Evolutionary conservation across 257 asterid species (phyloP), one percentile per base, ranked within the genome.

Genomic region (Solanum sejunctum): DNA sequence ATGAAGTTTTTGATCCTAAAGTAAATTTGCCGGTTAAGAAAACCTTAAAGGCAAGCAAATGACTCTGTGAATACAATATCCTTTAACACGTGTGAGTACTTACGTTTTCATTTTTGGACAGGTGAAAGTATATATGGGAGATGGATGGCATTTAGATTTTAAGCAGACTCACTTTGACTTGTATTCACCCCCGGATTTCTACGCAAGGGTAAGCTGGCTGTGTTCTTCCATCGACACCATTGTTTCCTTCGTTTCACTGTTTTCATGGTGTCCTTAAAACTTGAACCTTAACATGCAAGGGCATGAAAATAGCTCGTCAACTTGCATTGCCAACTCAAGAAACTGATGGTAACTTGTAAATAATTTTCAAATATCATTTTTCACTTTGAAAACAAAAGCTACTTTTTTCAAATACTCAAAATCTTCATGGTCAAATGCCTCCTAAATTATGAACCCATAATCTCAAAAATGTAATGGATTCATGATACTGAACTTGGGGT

Each of bases 111-210:
- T 51, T 72, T 13, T 55, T 70, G 80, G 69, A 85, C 88, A 95
- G 98, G 98, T 94, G 55, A 95, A 91, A 86, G 94, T 94, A 73
- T 95, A 95, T 90, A 91, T 89, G 94, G 98, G 98, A 64, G 98
- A 94, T 84, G 98, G 98, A 73, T 95, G 98, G 98, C 98, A 92
- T 86, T 83, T 93, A 93, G 98, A 94, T 85, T 95, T 95, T 60
- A 93, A 92, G 87, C 97, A 91, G 87, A 95, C 98, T 26, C 98
- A 95, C 93, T 95, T 95, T 26, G 98, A 95, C 82, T 11, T 67
- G 78, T 95, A 91, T 84, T 95, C 98, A 1, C 98, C 98, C 3
- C 98, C 98, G 3, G 98, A 95, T 85, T 95, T 95, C 93, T 95
- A 94, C 88, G 85, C 95, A 21, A 91, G 92, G 93, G 98, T 93